These are phyloP conservation scores for Vitellaria paradoxa DNA, from an alignment of 179 eudicot species.

Conservation along the genomic window DNA sequence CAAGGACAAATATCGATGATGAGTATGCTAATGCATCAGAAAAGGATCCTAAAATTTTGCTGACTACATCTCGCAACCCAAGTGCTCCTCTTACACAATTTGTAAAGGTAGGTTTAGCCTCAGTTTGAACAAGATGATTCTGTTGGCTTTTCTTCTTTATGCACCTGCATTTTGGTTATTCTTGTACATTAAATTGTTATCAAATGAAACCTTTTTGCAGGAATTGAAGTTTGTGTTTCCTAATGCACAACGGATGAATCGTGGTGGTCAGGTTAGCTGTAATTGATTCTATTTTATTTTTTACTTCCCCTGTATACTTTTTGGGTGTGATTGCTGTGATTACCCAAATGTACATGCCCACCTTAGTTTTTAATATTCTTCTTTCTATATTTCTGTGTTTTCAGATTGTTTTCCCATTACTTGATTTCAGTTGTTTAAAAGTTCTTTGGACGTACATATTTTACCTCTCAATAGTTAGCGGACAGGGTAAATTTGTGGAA, in stretches of 20 bases:
- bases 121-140: not conserved
- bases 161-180: not conserved
- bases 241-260: slow-evolving; percentile 81
- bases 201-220: slow-evolving; percentile 32
- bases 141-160: slow-evolving; percentile 9
- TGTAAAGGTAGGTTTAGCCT: slow-evolving; percentile 57
- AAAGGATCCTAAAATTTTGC: slow-evolving; percentile 82
- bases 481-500: too few species aligned
- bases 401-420: not conserved
- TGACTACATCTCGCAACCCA: slow-evolving; percentile 91
- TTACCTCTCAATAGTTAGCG: too few species aligned
- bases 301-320: not conserved
- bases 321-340: not conserved
- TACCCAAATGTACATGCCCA: not conserved
- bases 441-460: too few species aligned
- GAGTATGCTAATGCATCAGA: slow-evolving; percentile 86
- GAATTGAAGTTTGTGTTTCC: slow-evolving; percentile 88
- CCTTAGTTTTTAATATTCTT: not conserved
- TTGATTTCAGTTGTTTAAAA: not conserved
- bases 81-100: slow-evolving; percentile 94
- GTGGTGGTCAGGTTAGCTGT: slow-evolving; percentile 88
- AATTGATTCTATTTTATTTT: not conserved
- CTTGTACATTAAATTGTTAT: not conserved
- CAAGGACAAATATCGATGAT: slow-evolving; percentile 71
- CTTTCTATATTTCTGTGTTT: not conserved